Base-by-base conservation (phyloP, 2,329 filamentous ascomycete genomes). In the Fusarium luffae region DNA sequence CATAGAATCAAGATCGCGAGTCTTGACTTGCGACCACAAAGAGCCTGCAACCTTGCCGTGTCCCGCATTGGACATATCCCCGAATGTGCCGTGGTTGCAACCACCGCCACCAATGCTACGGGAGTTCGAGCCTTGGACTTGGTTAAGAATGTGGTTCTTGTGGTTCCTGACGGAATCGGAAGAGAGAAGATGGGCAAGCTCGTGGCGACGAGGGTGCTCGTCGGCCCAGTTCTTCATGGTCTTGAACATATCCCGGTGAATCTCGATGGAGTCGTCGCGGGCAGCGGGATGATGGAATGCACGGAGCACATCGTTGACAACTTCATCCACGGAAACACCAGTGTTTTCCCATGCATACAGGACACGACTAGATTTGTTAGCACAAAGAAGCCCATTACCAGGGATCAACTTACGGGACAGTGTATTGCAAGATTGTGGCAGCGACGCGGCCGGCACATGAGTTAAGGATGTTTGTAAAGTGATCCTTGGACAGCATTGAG, bases 311-410 rank as follows among this genome's bases (percentile, higher is more conserved):
- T 98, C 95, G 68, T 93, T 85, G 67, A 94, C 85, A 1, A 98
- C 91, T 79, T 97, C 92, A 40, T 97, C 88, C 6, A 96, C 91
- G 1, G 93, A 89, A 1, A 97, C 90, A 44, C 91, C 89, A 4
- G 92, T 88, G 77, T 98, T 92, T 70, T 98, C 93, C 93, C 94
- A 98, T 5, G 94, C 95, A 77, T 95, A 97, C 21, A 99, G 85
- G 49, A 98, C 83, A 37, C 95, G 92, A 3, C 87, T 89, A 67
- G 23, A 23, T 5, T 50, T 14, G 52, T 71, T 34, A 74, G 63
- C n/a, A 18, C 25, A 9, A 37, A 19, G 2, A 40, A 11, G 9
- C 10, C 12, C 16, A 12, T 7, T 16, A 19, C 25, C 12, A 34
- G 7, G 9, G 13, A 6, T 37, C 5, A 41, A 83, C 86, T 82